Base-by-base conservation (phyloP, 2,329 filamentous ascomycete genomes). In the Phoma sp. region DNA sequence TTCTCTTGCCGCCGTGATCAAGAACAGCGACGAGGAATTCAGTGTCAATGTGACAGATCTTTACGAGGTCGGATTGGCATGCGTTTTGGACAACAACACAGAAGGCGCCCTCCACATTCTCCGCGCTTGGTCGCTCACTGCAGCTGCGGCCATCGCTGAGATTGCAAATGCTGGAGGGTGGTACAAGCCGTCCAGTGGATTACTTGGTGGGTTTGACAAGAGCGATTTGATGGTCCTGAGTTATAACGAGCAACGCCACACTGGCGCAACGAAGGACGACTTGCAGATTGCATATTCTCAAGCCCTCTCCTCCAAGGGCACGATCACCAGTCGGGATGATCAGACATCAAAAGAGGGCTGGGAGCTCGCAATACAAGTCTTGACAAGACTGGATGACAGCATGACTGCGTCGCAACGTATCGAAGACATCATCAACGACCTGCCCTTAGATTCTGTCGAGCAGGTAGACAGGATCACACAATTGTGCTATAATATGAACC, bases 141-240 rank as follows among this genome's bases (percentile, higher is more conserved):
- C 96, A 14, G 87, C 91, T 9, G 83, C 89, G 27, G 86, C 91
- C 5, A 85, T 95, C 13, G 89, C 89, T 3, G 93, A 98, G 74
- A 80, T 98, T 52, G 92, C 90, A 9, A 88, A 86, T n/a, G 80
- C 91, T 24, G 91, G 89, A 7, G 87, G 88, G 39, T 98, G 93
- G 93, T 81, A 97, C 39, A 86, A 88, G 23, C 64, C 59, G 23
- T 55, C 66, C 6, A 64, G 71, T 13, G 80, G 82, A 24, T 75
- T 86, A 41, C 82, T 89, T 63, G 83, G 86, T 32, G 87, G 86
- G 23, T 84, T 96, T 52, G 91, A 93, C 66, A 85, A 90, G 75
- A 89, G 92, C 58, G 93, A 97, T 68, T 78, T 97, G 39, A 90
- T 95, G 77, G 84, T 97, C 8, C 79, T 98, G 10, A 92, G 91